These are phyloP conservation scores for Fusarium graminum DNA, from an alignment of 2,329 filamentous ascomycete species.

Conservation along the genomic window DNA sequence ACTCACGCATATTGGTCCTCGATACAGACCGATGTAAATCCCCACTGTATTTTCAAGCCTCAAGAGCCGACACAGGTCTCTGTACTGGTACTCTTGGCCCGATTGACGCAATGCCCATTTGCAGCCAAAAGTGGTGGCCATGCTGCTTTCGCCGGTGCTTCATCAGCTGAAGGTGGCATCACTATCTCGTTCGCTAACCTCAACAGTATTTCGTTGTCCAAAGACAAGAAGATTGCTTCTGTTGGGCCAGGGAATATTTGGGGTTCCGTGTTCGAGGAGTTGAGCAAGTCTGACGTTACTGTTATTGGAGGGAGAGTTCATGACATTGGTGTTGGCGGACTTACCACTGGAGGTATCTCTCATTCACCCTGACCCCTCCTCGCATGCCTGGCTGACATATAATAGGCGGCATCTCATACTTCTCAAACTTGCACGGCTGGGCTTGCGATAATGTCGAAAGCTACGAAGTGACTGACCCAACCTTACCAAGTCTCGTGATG, in stretches of 20 bases:
- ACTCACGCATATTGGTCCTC: constrained; percentile 24
- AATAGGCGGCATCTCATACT: constrained; percentile 58
- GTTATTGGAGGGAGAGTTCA: constrained; percentile 57
- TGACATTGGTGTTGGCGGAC: constrained; percentile 58
- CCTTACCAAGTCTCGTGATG: too few species aligned
- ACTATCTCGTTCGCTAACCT: constrained; percentile 55
- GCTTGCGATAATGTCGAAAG: constrained; percentile 57
- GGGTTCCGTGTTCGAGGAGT: constrained; percentile 54
- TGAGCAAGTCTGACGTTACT: constrained; percentile 52
- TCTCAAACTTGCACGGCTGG: constrained; percentile 57
- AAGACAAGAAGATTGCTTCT: constrained; percentile 49
- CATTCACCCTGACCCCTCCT: too few species aligned
- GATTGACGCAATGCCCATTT: constrained; percentile 33
- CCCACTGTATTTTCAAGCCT: constrained; percentile 36
- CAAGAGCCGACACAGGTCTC: constrained; percentile 10
- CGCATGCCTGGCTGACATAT: neutral
- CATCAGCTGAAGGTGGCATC: constrained; percentile 54
- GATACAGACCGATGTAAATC: constrained; percentile 21
- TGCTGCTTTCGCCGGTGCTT: constrained; percentile 56
- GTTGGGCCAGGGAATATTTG: constrained; percentile 58
- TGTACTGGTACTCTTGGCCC: constrained; percentile 18
- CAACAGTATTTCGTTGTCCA: constrained; percentile 50
- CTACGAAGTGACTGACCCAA: constrained; percentile 36
- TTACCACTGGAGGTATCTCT: constrained; percentile 52
- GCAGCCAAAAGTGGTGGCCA: constrained; percentile 63